phyloP scores from a whole-genome alignment of 2,329 filamentous ascomycete species.

The Xylaria digitata region DNA sequence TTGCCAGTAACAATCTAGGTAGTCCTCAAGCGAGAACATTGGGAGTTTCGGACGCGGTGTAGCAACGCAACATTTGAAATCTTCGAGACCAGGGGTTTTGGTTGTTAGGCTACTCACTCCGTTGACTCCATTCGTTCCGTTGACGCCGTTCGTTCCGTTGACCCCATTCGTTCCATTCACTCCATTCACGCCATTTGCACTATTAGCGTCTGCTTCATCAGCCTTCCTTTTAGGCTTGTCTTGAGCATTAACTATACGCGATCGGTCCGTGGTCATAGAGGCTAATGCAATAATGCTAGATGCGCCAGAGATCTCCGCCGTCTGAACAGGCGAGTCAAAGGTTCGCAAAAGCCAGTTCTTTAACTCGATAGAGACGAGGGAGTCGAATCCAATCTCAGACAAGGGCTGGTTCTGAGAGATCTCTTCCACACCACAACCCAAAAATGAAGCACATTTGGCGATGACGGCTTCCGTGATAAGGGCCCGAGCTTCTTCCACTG shows the following conservation, averaged over 20 bases:
- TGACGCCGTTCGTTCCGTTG: background rate
- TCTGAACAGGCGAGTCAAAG: conserved; percentile 36
- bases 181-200: background rate
- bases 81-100: conserved; percentile 6
- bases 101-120: background rate
- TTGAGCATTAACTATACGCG: conserved; percentile 13
- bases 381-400: conserved; percentile 33
- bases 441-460: conserved; percentile 31
- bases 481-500: conserved; percentile 35
- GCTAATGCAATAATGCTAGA: conserved; percentile 26
- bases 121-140: background rate
- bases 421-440: conserved; percentile 26
- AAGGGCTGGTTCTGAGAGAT: conserved; percentile 29
- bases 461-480: conserved; percentile 31
- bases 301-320: conserved; percentile 34
- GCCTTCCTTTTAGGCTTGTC: background rate
- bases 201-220: background rate
- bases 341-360: conserved; percentile 37
- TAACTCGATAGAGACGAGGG: conserved; percentile 37
- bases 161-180: background rate
- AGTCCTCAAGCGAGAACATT: conserved; percentile 25
- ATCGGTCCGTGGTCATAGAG: conserved; percentile 12
- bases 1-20: conserved; percentile 21
- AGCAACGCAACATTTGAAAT: conserved; percentile 23
- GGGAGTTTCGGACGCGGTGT: conserved; percentile 21